Evolutionary conservation across 345 rosid genomes (phyloP), one percentile per base, ranked within the genome.

Genomic region (Lumnitzera racemosa): DNA sequence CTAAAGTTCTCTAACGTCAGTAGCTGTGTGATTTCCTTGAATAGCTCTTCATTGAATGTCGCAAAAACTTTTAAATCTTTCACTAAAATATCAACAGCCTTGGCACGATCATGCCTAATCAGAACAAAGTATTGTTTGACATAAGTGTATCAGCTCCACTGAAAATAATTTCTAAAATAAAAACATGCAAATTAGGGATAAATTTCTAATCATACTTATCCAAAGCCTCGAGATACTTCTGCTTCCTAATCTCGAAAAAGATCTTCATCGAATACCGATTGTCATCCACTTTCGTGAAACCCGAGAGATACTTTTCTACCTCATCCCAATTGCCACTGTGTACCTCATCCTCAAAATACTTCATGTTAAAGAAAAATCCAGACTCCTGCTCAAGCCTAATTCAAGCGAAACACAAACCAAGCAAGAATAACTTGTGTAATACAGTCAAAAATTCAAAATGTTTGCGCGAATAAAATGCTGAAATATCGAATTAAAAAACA

Each of bases 341-440:
- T 61, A 94, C 99, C 78, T 90, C 97, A 67, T 94, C 99, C 82
- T 94, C 99, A 61, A 94, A 94, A 84, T 94, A 81, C 78, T 88
- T 94, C 95, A 90, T 86, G 72, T 90, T 94, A 72, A 94, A 94
- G 96, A 83, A 94, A 81, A 94, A 94, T 29, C 99, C 99, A 74
- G 99, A 90, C 76, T 94, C 97, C 82, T 90, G 97, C 64, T 94
- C 99, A 70, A 94, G 96, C 83, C 99, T 94, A 76, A 46, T 63
- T 55, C 63, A 48, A 62, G 61, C 10, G 4, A 20, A 24, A 24
- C 13, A 23, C 12, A 50, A 2, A 56, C 5, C 47, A 55, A 48
- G 25, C 61, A 72, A 59, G 51, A 69, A 71, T 51, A 55, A 59
- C 14, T 53, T 24, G 31, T 24, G 13, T 14, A 53, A 10, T 23